Conservation (phyloP, 2,329 filamentous ascomycete species). For the Fusarium haematococcum region DNA sequence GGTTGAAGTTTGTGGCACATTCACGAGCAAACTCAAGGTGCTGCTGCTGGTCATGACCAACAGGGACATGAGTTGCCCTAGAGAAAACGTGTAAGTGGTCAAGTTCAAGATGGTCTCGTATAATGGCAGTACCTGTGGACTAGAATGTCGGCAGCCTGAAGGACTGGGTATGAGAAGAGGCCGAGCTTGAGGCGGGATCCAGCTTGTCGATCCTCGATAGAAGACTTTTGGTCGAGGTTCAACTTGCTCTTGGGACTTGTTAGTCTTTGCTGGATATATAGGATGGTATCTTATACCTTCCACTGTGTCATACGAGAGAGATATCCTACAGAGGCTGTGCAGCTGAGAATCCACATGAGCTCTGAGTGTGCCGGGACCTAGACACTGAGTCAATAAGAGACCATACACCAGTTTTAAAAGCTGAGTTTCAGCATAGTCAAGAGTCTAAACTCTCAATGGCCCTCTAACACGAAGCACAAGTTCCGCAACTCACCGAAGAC, state of each 20-base stretch:
- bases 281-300: constrained; percentile 72
- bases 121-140: constrained; percentile 83
- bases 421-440: not conserved
- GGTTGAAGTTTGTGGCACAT: constrained; percentile 88
- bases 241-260: constrained; percentile 74
- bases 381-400: not conserved
- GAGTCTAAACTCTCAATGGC: not conserved
- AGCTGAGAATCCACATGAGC: constrained; percentile 97
- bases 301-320: constrained; percentile 99
- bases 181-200: constrained; percentile 81
- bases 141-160: constrained; percentile 94
- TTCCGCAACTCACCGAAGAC: constrained; percentile 68
- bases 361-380: constrained; percentile 84
- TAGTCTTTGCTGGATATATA: not conserved
- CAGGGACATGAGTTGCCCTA: constrained; percentile 91
- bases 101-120: too few relatives aligned
- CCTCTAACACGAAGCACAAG: not conserved
- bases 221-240: constrained; percentile 68
- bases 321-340: constrained; percentile 91
- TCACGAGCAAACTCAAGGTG: constrained; percentile 94
- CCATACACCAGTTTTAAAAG: not conserved
- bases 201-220: constrained; percentile 67
- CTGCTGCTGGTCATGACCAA: constrained; percentile 94
- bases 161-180: constrained; percentile 93
- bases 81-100: constrained; percentile 1